Evolutionary conservation across 2,329 filamentous ascomycete species (phyloP).

Genomic region (Xylariaceae sp.): DNA sequence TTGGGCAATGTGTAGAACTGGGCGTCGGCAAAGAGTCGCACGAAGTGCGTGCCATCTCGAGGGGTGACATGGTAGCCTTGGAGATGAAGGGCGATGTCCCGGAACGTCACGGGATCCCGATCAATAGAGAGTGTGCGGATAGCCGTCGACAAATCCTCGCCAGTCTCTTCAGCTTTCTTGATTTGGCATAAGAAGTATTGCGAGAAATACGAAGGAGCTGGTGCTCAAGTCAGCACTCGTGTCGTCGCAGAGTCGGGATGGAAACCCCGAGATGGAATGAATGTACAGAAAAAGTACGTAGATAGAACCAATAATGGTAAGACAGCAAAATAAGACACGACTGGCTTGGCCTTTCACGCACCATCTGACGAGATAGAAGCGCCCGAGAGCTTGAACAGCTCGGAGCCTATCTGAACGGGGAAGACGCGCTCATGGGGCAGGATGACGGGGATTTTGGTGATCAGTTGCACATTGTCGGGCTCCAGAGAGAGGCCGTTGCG

Average conservation of each 20-base stretch:
- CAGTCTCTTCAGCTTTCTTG: slow-evolving; percentile 54
- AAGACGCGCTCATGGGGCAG: slow-evolving; percentile 69
- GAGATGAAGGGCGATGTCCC: slow-evolving; percentile 82
- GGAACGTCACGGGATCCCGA: slow-evolving; percentile 82
- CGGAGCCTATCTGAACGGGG: slow-evolving; percentile 66
- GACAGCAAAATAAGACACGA: background rate
- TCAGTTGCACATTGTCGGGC: slow-evolving; percentile 32
- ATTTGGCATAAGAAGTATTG: slow-evolving; percentile 87
- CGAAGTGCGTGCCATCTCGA: slow-evolving; percentile 77
- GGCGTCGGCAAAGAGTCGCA: slow-evolving; percentile 87
- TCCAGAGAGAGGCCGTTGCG: slow-evolving; percentile 27
- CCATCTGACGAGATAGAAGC: slow-evolving; percentile 69
- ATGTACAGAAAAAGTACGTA: background rate
- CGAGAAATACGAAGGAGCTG: slow-evolving; percentile 94
- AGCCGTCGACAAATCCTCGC: slow-evolving; percentile 43
- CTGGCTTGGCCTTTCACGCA: slow-evolving; percentile 36
- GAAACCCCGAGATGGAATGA: slow-evolving; percentile 3
- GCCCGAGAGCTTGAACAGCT: slow-evolving; percentile 67
- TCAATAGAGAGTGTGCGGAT: slow-evolving; percentile 91
- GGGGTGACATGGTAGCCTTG: slow-evolving; percentile 88
- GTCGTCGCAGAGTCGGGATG: background rate
- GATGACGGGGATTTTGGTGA: slow-evolving; percentile 49
- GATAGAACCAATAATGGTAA: background rate
- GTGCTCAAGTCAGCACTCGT: slow-evolving; percentile 17
- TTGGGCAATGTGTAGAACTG: slow-evolving; percentile 91